Evolutionary conservation across 495 filamentous ascomycete genomes (phyloP).

Genomic region (Penicillium steckii): DNA sequence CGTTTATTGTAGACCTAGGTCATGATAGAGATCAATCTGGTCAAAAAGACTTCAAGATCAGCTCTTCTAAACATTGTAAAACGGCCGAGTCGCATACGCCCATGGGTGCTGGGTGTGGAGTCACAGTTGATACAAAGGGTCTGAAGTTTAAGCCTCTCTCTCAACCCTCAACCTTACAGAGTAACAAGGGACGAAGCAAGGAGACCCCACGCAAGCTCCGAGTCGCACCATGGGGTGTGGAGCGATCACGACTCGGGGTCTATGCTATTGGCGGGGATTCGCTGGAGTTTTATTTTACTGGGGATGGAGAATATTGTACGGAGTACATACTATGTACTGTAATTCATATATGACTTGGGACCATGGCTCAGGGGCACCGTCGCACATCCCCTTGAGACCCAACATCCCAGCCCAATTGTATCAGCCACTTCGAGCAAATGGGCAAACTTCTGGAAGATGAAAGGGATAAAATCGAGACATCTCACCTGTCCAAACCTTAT

Average conservation of each 20-base stretch:
- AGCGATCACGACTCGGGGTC: background rate
- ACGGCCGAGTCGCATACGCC: conserved; percentile 25
- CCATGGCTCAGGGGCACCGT: background rate
- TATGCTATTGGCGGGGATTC: conserved; percentile 9
- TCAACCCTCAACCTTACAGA: conserved; percentile 16
- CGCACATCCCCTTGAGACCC: conserved; percentile 2
- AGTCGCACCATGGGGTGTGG: conserved; percentile 9
- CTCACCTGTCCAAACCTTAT: conserved; percentile 25
- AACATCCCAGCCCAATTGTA: too few relatives aligned
- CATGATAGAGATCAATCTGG: conserved; percentile 2
- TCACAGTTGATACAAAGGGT: conserved; percentile 2
- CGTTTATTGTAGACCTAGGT: conserved; percentile 1
- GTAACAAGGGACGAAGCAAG: conserved; percentile 23
- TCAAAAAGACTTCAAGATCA: conserved; percentile 1
- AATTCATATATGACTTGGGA: background rate
- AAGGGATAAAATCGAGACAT: conserved; percentile 15
- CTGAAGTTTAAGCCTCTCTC: conserved; percentile 14
- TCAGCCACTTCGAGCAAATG: background rate
- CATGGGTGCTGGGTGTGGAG: background rate
- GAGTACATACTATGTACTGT: too few relatives aligned
- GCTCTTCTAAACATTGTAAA: conserved; percentile 10
- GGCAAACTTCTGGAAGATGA: conserved; percentile 6
- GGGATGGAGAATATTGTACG: conserved; percentile 2
- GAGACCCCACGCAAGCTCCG: conserved; percentile 18
- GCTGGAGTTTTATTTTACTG: background rate